Evolutionary conservation across 768 basidiomycete species (phyloP), one percentile per base, ranked within the genome.

Genomic region (Lentinula edodes): DNA sequence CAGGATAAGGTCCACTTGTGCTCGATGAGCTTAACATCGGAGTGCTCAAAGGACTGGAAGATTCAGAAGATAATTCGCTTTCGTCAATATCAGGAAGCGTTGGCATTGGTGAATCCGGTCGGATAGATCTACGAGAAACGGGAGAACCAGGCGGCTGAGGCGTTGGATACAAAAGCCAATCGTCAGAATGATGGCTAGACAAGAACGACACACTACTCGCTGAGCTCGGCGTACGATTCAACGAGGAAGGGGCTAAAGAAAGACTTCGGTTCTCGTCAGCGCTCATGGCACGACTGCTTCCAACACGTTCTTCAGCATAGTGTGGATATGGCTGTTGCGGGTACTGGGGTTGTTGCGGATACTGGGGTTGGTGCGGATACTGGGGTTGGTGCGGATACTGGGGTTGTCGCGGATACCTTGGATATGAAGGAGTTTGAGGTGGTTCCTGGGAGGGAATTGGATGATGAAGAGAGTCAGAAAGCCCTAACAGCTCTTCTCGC

Each of bases 131-230:
- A 39, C 50, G 50, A 20, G 45, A 3, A 43, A 45, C 18, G 10
- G 62, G 59, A 53, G 66, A 66, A 56, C 65, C 59, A 56, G 68
- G 62, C 58, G 68, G 62, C 63, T 65, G 50, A 32, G 61, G 63
- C 55, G 50, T 39, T 5, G 50, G 50, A 43, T 61, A 61, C 10
- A 64, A 39, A 5, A 55, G 69, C 77, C 77, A 74, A 64, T 90
- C 90, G 60, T 93, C 91, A 0, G 91, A 93, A 64, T 92, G 87
- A 63, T 89, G 88, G 1, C 81, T 83, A 1, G 81, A 82, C 38
- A 82, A 61, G 66, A 75, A 82, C 0, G 79, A 81, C 32, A 76
- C 67, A 60, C 76, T 78, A 64, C 76, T 79, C 15, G 74, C 76
- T n/a, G 70, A 74, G 63, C 78, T 80, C 1, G 74, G 70, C 8